A percentile compares a stretch with the other conserved stretches of the same genome.
Evolutionary conservation across 1,284 basidiomycete genomes (phyloP).

Genomic region (Cutaneotrichosporon cavernicola): DNA sequence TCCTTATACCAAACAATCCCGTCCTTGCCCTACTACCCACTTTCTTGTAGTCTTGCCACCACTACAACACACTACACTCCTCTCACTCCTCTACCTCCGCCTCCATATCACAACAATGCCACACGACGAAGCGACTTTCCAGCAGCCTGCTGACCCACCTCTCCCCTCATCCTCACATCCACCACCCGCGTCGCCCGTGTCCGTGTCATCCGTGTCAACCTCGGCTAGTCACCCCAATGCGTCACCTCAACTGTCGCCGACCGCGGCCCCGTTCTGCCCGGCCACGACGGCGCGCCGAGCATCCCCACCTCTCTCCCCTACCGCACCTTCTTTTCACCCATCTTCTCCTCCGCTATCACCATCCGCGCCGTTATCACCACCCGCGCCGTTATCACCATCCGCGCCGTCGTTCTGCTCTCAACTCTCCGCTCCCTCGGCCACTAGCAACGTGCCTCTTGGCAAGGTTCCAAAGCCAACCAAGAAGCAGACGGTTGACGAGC

Average conservation of each 20-base stretch:
- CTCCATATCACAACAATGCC: background rate
- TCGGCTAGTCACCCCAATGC: background rate
- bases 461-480: conserved; percentile 32
- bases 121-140: background rate
- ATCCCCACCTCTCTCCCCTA: background rate
- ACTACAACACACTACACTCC: background rate
- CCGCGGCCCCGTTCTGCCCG: background rate
- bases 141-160: background rate
- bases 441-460: background rate
- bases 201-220: background rate
- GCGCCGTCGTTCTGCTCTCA: background rate
- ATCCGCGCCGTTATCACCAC: background rate
- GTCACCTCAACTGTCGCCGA: background rate
- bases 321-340: background rate
- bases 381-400: background rate
- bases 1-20: too few species aligned
- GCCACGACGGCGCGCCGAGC: background rate
- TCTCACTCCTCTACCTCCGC: too few species aligned
- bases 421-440: background rate
- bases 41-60: background rate
- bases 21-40: background rate
- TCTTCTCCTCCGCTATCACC: background rate
- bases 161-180: background rate
- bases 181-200: background rate
- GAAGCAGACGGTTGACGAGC: conserved; percentile 41